These are phyloP conservation scores for Pythium monospermum DNA, from an alignment of 352 stramenopile species.

Conservation along the genomic window DNA sequence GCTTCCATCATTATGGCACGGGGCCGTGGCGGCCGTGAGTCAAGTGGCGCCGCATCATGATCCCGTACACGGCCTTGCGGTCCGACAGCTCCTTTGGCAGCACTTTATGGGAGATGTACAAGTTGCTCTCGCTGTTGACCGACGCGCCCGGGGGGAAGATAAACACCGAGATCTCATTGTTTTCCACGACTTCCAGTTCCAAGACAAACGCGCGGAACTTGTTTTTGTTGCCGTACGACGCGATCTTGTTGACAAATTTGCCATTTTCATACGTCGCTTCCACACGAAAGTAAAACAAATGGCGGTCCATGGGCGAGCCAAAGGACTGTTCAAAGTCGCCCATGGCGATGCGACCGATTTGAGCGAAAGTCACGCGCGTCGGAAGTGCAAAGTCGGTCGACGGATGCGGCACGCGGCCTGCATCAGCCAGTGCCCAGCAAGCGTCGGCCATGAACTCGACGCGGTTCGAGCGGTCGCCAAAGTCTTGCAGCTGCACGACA, in stretches of 20 bases:
- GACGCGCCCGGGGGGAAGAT: conserved; percentile 66
- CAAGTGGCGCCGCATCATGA: conserved; percentile 40
- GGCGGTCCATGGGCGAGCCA: conserved; percentile 34
- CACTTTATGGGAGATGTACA: conserved; percentile 56
- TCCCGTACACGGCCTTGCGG: conserved; percentile 58
- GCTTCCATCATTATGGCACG: no score
- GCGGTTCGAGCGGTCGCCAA: conserved; percentile 28
- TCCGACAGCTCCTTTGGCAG: conserved; percentile 41
- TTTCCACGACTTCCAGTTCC: conserved; percentile 32
- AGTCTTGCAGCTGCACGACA: conserved; percentile 43
- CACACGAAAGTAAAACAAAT: conserved; percentile 50
- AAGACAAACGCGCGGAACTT: conserved; percentile 36
- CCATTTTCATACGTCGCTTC: conserved; percentile 63
- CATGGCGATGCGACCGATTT: conserved; percentile 41
- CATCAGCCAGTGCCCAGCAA: conserved; percentile 45
- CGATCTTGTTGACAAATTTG: conserved; percentile 66
- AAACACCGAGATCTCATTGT: conserved; percentile 47
- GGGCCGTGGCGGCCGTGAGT: no score
- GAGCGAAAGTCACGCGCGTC: conserved; percentile 29
- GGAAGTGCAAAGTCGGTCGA: conserved; percentile 20
- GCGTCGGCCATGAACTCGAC: conserved; percentile 59
- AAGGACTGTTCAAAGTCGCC: conserved; percentile 36
- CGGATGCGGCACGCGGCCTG: conserved; percentile 21
- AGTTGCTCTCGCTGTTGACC: conserved; percentile 71
- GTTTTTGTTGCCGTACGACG: conserved; percentile 70